Evolutionary conservation across 2,329 filamentous ascomycete species (phyloP).

Genomic region (Tolypocladium cylindrosporum): DNA sequence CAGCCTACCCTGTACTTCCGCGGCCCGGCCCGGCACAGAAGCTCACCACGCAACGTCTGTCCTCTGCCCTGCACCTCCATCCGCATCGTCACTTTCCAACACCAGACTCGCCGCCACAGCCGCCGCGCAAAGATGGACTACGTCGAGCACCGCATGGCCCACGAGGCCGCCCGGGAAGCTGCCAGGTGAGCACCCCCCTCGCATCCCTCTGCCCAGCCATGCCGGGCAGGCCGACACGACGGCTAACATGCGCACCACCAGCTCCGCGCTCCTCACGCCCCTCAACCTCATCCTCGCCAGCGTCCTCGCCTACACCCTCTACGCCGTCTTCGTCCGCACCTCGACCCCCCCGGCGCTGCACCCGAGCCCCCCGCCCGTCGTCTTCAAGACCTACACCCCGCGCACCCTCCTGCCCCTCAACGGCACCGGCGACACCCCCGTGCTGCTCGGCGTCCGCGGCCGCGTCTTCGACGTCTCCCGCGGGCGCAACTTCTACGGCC

Average conservation of each 20-base stretch:
- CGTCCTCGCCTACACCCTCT: constrained; percentile 48
- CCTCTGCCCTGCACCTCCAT: not conserved
- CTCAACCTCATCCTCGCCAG: constrained; percentile 52
- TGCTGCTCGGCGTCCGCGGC: constrained; percentile 87
- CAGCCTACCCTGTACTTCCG: not conserved
- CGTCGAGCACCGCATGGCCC: constrained; percentile 44
- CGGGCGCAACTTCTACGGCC: constrained; percentile 91
- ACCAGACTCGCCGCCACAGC: not conserved
- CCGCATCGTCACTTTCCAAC: not conserved
- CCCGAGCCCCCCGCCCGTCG: constrained; percentile 43
- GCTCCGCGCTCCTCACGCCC: constrained; percentile 43
- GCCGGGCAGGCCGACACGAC: not conserved
- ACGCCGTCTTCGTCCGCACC: constrained; percentile 41
- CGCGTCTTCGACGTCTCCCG: constrained; percentile 82
- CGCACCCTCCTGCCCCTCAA: constrained; percentile 78
- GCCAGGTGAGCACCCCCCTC: constrained; percentile 16
- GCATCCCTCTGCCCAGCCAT: not conserved
- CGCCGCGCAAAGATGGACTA: constrained; percentile 37
- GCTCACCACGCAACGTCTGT: not conserved
- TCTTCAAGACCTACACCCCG: constrained; percentile 65
- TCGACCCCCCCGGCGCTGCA: constrained; percentile 35
- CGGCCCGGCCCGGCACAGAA: not conserved
- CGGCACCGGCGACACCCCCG: constrained; percentile 61
- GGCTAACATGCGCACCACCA: constrained; percentile 9
- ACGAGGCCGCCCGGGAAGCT: constrained; percentile 38